Evolutionary conservation across 2,329 filamentous ascomycete species (phyloP).

Genomic region (Fusarium xyrophilum): DNA sequence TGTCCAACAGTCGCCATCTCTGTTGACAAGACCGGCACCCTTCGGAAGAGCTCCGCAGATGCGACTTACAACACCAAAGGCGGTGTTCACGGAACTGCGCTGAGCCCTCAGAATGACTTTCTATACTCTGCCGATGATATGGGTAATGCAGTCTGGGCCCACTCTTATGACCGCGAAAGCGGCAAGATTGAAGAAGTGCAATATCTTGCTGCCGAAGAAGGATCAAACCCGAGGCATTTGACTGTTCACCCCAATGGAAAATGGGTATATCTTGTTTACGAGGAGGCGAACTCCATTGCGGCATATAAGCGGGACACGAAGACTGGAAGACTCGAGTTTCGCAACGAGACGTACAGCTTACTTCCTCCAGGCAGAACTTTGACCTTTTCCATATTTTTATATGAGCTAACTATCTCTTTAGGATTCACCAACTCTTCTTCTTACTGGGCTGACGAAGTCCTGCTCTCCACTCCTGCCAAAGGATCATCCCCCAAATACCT

Average conservation of each 20-base stretch:
- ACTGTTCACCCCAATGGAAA: fast-evolving
- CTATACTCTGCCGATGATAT: background rate
- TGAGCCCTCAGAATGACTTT: background rate
- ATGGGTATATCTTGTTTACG: background rate
- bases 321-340: background rate
- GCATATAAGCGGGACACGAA: background rate
- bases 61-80: background rate
- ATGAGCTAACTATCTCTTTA: fast-evolving
- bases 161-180: background rate
- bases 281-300: background rate
- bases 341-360: background rate
- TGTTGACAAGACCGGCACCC: background rate
- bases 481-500: background rate
- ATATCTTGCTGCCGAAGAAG: background rate
- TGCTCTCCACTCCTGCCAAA: fast-evolving
- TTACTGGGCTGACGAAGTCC: background rate
- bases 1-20: background rate
- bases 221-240: background rate
- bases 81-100: background rate
- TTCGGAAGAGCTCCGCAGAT: background rate
- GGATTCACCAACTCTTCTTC: background rate
- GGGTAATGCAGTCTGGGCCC: background rate
- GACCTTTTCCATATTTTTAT: fast-evolving
- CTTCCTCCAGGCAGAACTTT: background rate
- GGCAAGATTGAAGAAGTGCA: background rate